phyloP scores from a whole-genome alignment of 805 yeast genomes.

The Sugiyamaella smithiae region DNA sequence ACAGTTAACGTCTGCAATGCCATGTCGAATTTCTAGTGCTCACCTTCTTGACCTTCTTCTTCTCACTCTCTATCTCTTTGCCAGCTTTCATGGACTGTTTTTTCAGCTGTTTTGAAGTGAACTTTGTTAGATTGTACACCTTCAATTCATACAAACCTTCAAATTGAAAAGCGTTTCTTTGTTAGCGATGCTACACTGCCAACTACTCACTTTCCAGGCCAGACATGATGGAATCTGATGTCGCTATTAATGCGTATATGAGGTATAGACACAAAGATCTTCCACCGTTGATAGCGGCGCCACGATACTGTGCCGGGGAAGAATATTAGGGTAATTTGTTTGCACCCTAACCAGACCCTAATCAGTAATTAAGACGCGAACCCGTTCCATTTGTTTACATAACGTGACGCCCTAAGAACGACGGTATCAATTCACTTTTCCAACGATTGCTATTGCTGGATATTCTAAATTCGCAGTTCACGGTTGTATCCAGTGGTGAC shows the following conservation, averaged over 20 bases:
- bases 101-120: constrained; percentile 89
- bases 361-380: neutral
- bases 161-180: constrained; percentile 54
- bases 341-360: too few relatives aligned
- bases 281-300: constrained; percentile 2
- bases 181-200: neutral
- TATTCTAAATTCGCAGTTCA: too few relatives aligned
- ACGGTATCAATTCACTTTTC: too few relatives aligned
- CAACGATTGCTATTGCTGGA: too few relatives aligned
- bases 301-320: constrained; percentile 5
- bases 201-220: constrained; percentile 42
- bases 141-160: constrained; percentile 39
- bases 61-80: constrained; percentile 84
- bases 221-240: constrained; percentile 31
- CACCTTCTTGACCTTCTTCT: constrained; percentile 77
- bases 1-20: neutral
- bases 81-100: constrained; percentile 89
- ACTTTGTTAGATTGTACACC: constrained; percentile 38
- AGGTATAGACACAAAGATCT: too few relatives aligned
- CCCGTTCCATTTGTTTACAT: too few relatives aligned
- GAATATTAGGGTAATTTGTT: constrained; percentile 2
- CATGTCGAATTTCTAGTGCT: too few relatives aligned
- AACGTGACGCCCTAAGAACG: too few relatives aligned
- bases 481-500: neutral
- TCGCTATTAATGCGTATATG: too few relatives aligned